Conservation (phyloP, 1,284 basidiomycete species). For the Heliocybe sulcata region DNA sequence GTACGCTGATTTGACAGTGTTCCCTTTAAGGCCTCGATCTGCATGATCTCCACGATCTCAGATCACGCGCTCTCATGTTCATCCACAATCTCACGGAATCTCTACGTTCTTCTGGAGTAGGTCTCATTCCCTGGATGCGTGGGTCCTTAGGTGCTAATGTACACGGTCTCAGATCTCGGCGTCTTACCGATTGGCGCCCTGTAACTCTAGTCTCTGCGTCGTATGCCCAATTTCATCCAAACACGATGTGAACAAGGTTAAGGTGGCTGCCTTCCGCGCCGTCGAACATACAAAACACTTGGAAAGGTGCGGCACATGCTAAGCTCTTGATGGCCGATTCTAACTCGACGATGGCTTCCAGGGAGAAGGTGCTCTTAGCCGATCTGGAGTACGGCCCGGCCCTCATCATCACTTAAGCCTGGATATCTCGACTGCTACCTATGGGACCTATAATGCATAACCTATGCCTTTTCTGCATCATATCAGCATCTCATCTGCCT, state of each 20-base stretch:
- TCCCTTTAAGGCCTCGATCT: constrained; percentile 45
- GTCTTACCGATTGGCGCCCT: constrained; percentile 55
- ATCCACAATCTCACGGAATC: constrained; percentile 56
- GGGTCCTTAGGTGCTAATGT: not conserved
- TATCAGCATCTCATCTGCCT: not conserved
- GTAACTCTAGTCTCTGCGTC: constrained; percentile 49
- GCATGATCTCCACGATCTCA: constrained; percentile 59
- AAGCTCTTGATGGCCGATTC: constrained; percentile 3
- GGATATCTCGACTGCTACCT: not conserved
- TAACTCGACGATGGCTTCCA: constrained; percentile 15
- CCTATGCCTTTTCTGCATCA: not conserved
- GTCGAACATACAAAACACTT: constrained; percentile 37
- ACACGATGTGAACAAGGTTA: constrained; percentile 30
- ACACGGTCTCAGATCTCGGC: constrained; percentile 38
- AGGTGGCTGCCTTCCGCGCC: constrained; percentile 33
- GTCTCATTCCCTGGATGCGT: constrained; percentile 14
- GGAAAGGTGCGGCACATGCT: constrained; percentile 33
- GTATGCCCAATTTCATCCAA: constrained; percentile 42
- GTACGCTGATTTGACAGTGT: not conserved
- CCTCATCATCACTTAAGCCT: constrained; percentile 42
- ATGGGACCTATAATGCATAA: not conserved
- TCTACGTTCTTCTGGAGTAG: constrained; percentile 54
- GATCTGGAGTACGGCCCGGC: constrained; percentile 46
- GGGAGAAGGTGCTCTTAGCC: constrained; percentile 44
- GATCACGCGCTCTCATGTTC: constrained; percentile 55